Conservation (phyloP, 331 rosid genomes). For the Pyrus hybrid region DNA sequence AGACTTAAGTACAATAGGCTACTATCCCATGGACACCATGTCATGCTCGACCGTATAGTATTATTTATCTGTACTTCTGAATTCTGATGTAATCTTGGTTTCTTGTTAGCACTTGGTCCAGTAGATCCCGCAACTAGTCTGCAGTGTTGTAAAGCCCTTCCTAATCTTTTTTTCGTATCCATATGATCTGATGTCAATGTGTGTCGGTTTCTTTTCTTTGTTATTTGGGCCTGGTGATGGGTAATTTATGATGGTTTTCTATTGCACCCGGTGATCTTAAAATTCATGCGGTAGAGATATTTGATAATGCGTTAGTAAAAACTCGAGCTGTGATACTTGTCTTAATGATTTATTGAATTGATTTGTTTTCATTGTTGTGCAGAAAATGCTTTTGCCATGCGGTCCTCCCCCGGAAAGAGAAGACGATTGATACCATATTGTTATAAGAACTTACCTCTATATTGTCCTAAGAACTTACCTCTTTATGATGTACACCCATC, state of each 20-base stretch:
- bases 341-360: not conserved
- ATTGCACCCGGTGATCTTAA: not conserved
- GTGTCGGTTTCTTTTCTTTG: not conserved
- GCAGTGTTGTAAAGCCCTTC: too few relatives aligned
- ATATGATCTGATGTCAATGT: not conserved
- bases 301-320: not conserved
- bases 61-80: not conserved
- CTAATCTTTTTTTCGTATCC: too few relatives aligned
- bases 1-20: not conserved
- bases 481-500: not conserved
- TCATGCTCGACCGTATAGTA: too few relatives aligned
- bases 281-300: not conserved
- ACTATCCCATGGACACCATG: not conserved
- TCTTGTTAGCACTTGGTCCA: not conserved
- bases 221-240: not conserved
- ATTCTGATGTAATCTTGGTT: not conserved
- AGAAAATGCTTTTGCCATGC: slow-evolving; percentile 93
- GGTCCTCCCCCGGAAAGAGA: slow-evolving; percentile 93
- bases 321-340: not conserved
- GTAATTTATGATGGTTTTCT: not conserved
- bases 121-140: not conserved
- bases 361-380: slow-evolving; percentile 5
- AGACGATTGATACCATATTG: slow-evolving; percentile 40
- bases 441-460: not conserved
- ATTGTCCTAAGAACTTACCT: not conserved